Evolutionary conservation across 768 basidiomycete genomes (phyloP).

Genomic region (Boletus rufocinnamomeus): DNA sequence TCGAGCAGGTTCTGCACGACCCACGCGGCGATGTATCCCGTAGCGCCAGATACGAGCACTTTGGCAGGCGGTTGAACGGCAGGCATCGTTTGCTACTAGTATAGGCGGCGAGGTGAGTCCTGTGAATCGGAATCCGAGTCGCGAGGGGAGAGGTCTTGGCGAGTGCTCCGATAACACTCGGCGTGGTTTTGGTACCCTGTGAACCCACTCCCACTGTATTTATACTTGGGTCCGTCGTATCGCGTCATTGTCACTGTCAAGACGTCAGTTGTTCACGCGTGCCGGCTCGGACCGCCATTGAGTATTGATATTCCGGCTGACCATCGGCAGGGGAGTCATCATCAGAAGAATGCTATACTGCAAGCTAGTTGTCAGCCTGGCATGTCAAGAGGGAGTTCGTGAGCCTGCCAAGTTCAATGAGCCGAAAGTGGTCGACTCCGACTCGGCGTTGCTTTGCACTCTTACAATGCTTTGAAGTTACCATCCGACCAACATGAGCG

Average conservation of each 20-base stretch:
- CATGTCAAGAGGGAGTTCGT: neutral
- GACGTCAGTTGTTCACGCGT: neutral
- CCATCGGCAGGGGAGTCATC: neutral
- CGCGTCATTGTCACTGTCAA: neutral
- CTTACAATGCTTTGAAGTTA: too few species aligned
- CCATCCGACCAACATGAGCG: too few species aligned
- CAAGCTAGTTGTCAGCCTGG: neutral
- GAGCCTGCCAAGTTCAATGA: neutral
- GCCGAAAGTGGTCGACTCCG: neutral
- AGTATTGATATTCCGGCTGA: neutral
- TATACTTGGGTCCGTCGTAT: neutral
- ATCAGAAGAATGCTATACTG: too few species aligned
- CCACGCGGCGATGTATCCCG: slow-evolving; percentile 41
- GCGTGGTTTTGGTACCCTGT: too few species aligned
- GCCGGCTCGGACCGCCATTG: neutral
- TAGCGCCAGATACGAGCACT: slow-evolving; percentile 33
- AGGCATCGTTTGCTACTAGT: slow-evolving; percentile 22
- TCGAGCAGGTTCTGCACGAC: slow-evolving; percentile 57
- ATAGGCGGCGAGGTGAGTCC: neutral
- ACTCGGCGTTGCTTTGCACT: too few species aligned
- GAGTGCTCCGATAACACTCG: neutral
- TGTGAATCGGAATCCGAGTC: neutral
- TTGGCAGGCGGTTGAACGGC: slow-evolving; percentile 29
- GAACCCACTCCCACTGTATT: neutral
- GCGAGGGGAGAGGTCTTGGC: too few species aligned